Evolutionary conservation across 805 yeast species (phyloP), one percentile per base, ranked within the genome.

Genomic region (Tetrapisispora nanseiensis): DNA sequence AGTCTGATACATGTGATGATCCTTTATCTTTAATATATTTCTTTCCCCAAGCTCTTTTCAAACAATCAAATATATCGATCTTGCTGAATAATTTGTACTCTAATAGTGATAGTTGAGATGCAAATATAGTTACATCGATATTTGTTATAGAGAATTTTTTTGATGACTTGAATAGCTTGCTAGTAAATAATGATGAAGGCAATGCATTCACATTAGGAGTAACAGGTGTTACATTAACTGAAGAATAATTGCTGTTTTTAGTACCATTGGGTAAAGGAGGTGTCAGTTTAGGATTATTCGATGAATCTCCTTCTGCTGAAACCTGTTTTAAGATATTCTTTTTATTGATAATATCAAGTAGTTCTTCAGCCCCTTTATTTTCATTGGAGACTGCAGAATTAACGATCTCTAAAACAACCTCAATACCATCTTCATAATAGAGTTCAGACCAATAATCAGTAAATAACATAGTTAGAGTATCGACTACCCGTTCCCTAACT

Each of bases 41-140:
- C 45, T 74, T 73, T 18, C 80, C 79, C 83, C 90, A 84, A 0
- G 80, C 77, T 51, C 87, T 75, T 34, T 79, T 76, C 40, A 86
- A 64, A 52, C 90, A 79, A 49, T 87, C 90, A 50, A 74, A 74
- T 37, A 76, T 75, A 16, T 79, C 72, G 38, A 89, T 82, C 44
- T 73, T 69, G 15, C 75, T 64, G 56, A 80, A 87, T 23, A 78
- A 62, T 33, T 70, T 72, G 53, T 78, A 82, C 58, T 86, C 95
- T 41, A 78, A 68, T 13, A 85, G 57, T 0, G 95, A 82, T 41
- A 89, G 62, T 59, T 89, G 96, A 39, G 89, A 69, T 0, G 96
- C 95, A 48, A 87, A 69, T 46, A 81, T 89, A 39, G 73, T 62
- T 27, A 83, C 74, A 50, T 82, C 86, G 40, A 85, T 72, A 40